Conservation (phyloP, 1,284 basidiomycete species). For the Sanghuangporus sanghuang region DNA sequence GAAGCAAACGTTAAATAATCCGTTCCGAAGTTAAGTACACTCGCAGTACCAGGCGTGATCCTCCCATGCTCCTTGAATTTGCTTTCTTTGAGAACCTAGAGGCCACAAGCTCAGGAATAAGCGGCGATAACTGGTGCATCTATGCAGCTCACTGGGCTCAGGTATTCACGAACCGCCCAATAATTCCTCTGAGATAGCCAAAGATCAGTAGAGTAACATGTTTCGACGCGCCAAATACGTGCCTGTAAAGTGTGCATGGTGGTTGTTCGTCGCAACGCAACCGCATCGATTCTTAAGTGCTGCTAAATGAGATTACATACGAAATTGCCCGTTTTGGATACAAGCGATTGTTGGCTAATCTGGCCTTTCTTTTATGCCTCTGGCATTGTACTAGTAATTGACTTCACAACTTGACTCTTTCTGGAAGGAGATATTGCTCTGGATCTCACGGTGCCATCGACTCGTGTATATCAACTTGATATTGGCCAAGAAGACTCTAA, state of each 20-base stretch:
- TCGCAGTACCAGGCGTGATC: constrained; percentile 84
- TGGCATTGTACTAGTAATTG: no score
- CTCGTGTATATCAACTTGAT: no score
- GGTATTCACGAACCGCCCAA: constrained; percentile 94
- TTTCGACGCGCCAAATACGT: background rate
- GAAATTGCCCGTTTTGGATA: background rate
- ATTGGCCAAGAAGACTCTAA: no score
- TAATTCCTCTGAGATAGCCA: constrained; percentile 56
- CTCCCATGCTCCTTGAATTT: constrained; percentile 99
- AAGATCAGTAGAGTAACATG: background rate
- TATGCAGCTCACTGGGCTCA: constrained; percentile 72
- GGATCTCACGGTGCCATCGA: no score
- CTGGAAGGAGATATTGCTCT: no score
- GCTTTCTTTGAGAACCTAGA: constrained; percentile 90
- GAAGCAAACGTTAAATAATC: constrained; percentile 22
- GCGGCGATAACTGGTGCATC: constrained; percentile 25
- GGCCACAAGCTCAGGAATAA: constrained; percentile 21
- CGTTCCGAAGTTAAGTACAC: constrained; percentile 10
- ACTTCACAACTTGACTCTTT: no score
- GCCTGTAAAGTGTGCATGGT: constrained; percentile 17
- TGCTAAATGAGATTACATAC: constrained; percentile 5
- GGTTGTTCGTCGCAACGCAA: constrained; percentile 11
- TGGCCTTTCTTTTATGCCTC: background rate
- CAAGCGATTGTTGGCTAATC: background rate
- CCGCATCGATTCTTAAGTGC: constrained; percentile 3